Evolutionary conservation across 306 rosid genomes (phyloP).

Genomic region (Cucumis hystrix): DNA sequence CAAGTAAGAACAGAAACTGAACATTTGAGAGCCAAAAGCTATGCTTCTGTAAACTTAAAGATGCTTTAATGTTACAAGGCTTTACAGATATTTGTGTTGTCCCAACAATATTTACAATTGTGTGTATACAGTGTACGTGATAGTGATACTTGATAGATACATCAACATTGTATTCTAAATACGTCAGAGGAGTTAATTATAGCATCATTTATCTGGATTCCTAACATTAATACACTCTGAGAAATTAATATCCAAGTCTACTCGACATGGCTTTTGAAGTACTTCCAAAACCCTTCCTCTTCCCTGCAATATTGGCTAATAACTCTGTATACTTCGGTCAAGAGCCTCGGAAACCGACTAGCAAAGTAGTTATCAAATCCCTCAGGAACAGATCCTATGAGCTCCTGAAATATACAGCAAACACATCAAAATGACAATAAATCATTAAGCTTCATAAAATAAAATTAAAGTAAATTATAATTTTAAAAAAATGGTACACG

Average conservation of each 20-base stretch:
- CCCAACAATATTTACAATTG: background rate
- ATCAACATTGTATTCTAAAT: background rate
- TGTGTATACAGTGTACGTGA: background rate
- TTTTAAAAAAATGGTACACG: background rate
- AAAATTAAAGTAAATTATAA: too few relatives aligned
- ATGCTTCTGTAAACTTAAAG: background rate
- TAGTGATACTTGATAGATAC: background rate
- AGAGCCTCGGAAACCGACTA: slow-evolving; percentile 32
- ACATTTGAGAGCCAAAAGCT: background rate
- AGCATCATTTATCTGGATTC: background rate
- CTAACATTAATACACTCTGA: background rate
- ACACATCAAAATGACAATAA: background rate
- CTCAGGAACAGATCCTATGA: slow-evolving; percentile 29
- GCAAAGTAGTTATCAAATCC: slow-evolving; percentile 37
- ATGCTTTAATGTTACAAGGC: background rate
- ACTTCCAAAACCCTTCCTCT: slow-evolving; percentile 23
- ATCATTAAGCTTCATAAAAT: background rate
- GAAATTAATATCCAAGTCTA: background rate
- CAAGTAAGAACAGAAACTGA: background rate
- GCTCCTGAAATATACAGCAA: slow-evolving; percentile 20
- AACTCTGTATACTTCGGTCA: slow-evolving; percentile 32
- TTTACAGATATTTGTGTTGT: background rate
- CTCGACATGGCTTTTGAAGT: slow-evolving; percentile 14
- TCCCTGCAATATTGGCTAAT: slow-evolving; percentile 13
- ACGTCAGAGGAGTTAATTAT: background rate